Base-by-base conservation (phyloP, 352 stramenopile genomes). In the Phytophthora macrochlamydospora region DNA sequence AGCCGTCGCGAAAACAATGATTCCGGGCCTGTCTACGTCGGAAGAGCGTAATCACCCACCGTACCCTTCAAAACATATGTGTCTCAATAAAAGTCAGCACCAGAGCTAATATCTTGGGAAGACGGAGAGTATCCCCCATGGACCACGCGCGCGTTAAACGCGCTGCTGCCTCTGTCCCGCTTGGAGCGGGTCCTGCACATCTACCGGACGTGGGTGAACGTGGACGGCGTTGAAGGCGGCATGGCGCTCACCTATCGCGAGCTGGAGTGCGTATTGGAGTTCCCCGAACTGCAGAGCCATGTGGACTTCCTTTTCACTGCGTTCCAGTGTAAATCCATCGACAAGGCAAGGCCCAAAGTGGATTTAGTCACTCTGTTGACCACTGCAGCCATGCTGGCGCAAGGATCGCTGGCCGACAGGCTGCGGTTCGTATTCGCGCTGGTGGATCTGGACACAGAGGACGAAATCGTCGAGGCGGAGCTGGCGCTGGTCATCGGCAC, bases 401-500 rank as follows among this genome's bases (percentile, higher is more conserved):
- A 83, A 6, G 83, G 83, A 1, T 29, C 80, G 12, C 62, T 92
- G 3, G 76, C 73, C 18, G 76, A 80, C 35, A 89, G 87, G 54
- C 73, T 73, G 48, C 68, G 65, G 14, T 82, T 92, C 35, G 58
- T 93, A 2, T 93, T 93, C 64, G 51, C 73, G 38, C 71, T 92
- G 48, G 79, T 91, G 40, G 85, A 92, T 57, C 67, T 93, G 46
- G 83, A 93, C 56, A 81, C 69, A 1, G 85, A 93, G 51, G 85
- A 93, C 65, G 85, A 93, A 57, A 83, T 91, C 43, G 75, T 84
- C 59, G 81, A 90, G 58, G 74, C 82, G 33, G 83, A 92, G 64
- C 68, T 94, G 46, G 83, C 80, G 29, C 74, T 94, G 51, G 59
- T 90, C 3, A 69, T 94, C n/a, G 77, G 76, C 9, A 64, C 80